Evolutionary conservation across 805 yeast genomes (phyloP), one percentile per base, ranked within the genome.

Genomic region (Barnettozyma salicaria): DNA sequence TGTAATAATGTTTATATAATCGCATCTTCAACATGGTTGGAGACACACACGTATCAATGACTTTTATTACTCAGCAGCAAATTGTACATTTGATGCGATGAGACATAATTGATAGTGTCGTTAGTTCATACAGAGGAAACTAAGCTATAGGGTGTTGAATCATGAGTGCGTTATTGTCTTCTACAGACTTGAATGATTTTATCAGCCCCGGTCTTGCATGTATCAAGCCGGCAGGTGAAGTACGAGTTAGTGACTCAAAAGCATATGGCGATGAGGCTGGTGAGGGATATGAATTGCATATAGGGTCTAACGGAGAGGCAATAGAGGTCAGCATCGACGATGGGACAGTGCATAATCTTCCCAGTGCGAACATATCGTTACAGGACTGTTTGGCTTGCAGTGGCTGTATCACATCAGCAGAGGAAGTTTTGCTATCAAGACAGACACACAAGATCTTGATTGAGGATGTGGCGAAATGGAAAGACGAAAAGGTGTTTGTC

Each of bases 371-470:
- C 45, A 90, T 92, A 32, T 82, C 92, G 2, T 63, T 92, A 34
- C 80, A 88, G 14, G 98, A 92, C 64, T 92, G 98, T 60, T 65
- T 92, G 37, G 98, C 98, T 0, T 92, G 98, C 55, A 78, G 94
- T 7, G 98, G 98, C 1, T 92, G 98, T 59, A 87, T 92, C 37
- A 92, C 98, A 0, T 84, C 96, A 5, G 94, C 96, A n/a, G 98
- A 92, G 56, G 96, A 90, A 44, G 87, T 92, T 6, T 64, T 92
- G 31, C 82, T 92, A 27, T 86, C 95, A 2, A 80, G 86, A 47
- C 98, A 92, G 57, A 84, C 95, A 26, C 94, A 89, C 50, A 75
- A 74, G 17, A 89, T 89, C 49, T 69, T 92, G 32, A 47, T 88
- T 18, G 72, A 73, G 32, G 81, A 78, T 19, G 53, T 85, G 45